Conservation (phyloP, 768 basidiomycete genomes). For the Leccinellum luteum region DNA sequence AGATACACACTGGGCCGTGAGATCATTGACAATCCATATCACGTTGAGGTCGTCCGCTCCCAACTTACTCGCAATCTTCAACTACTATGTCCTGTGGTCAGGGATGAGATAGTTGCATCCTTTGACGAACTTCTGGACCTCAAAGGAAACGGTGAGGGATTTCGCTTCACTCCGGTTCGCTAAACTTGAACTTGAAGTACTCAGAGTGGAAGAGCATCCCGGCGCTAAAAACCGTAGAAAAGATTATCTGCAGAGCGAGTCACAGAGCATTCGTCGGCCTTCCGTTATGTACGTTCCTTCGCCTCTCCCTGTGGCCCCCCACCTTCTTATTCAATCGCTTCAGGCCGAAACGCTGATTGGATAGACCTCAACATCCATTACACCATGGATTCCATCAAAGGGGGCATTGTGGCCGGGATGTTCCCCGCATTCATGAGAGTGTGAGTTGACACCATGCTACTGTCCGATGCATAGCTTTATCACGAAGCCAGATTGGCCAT, state of each 20-base stretch:
- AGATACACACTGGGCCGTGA: constrained; percentile 39
- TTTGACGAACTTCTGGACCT: constrained; percentile 37
- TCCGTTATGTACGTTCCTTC: constrained; percentile 38
- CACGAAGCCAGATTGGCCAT: not conserved
- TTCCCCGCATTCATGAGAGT: constrained; percentile 26
- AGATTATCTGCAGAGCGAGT: constrained; percentile 40
- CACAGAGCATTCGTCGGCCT: constrained; percentile 50
- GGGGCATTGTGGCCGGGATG: constrained; percentile 15
- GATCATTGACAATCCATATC: constrained; percentile 30
- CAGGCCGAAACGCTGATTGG: constrained; percentile 24
- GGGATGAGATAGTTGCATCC: constrained; percentile 41
- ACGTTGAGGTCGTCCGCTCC: constrained; percentile 27
- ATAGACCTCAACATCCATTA: constrained; percentile 30
- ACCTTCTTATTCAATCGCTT: constrained; percentile 5
- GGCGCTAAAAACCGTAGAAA: constrained; percentile 23
- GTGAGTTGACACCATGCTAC: not conserved
- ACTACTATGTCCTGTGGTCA: constrained; percentile 41
- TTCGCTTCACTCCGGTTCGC: not conserved
- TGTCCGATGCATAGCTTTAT: not conserved
- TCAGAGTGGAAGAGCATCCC: constrained; percentile 42
- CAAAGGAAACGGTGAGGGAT: constrained; percentile 11
- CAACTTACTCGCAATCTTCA: constrained; percentile 34
- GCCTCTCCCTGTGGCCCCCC: not conserved
- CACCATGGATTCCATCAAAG: constrained; percentile 25
- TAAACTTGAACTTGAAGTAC: not conserved